A percentile compares a stretch with the other conserved stretches of the same genome.
Conservation (phyloP, 2,329 filamentous ascomycete genomes). For the Coniella lustricola region DNA sequence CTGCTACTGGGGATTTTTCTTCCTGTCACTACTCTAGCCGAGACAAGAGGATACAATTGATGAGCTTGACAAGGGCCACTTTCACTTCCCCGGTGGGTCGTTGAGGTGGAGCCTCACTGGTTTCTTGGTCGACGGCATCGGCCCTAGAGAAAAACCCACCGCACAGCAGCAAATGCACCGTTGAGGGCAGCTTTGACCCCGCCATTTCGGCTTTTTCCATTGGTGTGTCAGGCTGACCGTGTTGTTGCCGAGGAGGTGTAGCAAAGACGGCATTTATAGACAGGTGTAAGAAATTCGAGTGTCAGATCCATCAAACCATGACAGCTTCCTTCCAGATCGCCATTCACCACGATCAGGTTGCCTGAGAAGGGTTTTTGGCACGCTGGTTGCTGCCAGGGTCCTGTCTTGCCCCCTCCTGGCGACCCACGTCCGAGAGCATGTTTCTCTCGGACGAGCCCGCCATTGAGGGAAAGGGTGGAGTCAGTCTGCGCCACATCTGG, state of each 20-base stretch:
- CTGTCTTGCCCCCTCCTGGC: too few species aligned
- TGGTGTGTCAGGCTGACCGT: neutral
- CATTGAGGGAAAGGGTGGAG: neutral
- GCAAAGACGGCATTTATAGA: too few species aligned
- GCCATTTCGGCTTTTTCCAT: neutral
- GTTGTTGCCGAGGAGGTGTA: too few species aligned
- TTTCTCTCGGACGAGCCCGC: conserved; percentile 1
- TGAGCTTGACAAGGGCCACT: neutral
- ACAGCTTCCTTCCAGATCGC: neutral
- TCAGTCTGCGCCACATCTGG: neutral
- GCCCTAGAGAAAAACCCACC: neutral
- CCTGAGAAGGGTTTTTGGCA: neutral
- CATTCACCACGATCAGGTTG: conserved; percentile 7
- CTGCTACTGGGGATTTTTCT: neutral
- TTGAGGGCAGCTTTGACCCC: neutral
- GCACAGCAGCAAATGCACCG: neutral
- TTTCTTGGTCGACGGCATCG: neutral
- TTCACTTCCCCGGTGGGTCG: neutral
- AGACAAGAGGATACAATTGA: conserved; percentile 3
- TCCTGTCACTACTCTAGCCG: conserved; percentile 13
- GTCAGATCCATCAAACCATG: conserved; percentile 6
- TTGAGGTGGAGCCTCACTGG: neutral
- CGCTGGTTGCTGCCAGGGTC: too few species aligned
- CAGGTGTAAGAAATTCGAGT: too few species aligned
- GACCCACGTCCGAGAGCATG: neutral